Base-by-base conservation (phyloP, 1,284 basidiomycete genomes). In the Apiotrichum mycotoxinovorans region DNA sequence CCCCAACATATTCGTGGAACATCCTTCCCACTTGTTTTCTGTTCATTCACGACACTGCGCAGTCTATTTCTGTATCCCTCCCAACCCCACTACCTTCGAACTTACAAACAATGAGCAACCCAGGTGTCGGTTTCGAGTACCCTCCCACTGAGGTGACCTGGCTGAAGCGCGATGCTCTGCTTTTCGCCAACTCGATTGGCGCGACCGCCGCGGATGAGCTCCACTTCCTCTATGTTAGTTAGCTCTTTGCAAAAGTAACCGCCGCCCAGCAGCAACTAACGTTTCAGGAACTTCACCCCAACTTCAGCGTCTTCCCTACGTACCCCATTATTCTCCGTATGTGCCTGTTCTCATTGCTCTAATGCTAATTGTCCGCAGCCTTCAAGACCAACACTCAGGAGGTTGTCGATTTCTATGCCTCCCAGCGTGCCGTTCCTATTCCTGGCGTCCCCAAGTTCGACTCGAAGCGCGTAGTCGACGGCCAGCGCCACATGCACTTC, bases 181-280 rank as follows among this genome's bases (percentile, higher is more conserved):
- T 61, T 22, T 61, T 61, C 44, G 60, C 60, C 53, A 61, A 58
- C 60, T 61, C 60, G 47, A 58, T 61, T 38, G 60, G 60, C 40
- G 60, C 60, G 11, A 58, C 46, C 11, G 43, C 52, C 44, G 23
- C 20, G 4, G 60, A 61, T 47, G 60, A 61, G 60, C 60, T 61
- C 20, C 60, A 61, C 56, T 51, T 61, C 47, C 56, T 58, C 38
- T 61, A 61, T 23, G 57, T 59, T 43, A 49, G 57, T 51, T 2
- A 23, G 35, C 5, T 11, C 11, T 5, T 3, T 26, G 4, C n/a
- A n/a, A n/a, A n/a, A n/a, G n/a, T n/a, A n/a, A n/a, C n/a, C n/a
- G n/a, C n/a, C n/a, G n/a, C n/a, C n/a, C n/a, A n/a, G n/a, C n/a
- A n/a, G n/a, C n/a, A n/a, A n/a, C 51, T 54, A 25, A 44, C 27